phyloP scores from a whole-genome alignment of 106 monocot species.

The Phalaenopsis equestris region DNA sequence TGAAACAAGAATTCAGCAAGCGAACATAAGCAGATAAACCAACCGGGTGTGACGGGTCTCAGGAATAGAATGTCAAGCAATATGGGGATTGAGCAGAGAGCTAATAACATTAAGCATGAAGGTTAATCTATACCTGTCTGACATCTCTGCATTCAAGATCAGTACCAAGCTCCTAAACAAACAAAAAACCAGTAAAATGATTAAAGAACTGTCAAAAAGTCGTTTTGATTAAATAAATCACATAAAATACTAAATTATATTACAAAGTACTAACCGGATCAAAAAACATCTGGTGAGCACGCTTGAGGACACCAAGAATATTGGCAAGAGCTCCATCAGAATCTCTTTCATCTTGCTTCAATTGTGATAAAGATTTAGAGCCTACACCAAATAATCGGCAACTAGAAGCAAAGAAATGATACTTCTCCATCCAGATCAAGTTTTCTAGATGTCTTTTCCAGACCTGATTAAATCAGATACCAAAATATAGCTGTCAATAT shows the following conservation, averaged over 20 bases:
- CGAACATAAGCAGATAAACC: no score
- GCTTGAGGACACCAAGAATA: constrained; percentile 61
- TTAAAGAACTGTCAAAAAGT: neutral
- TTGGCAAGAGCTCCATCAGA: constrained; percentile 67
- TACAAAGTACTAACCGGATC: constrained; percentile 40
- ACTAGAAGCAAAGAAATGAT: constrained; percentile 90
- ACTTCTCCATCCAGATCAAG: constrained; percentile 89
- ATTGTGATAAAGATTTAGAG: constrained; percentile 48
- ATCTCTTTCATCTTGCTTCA: constrained; percentile 76
- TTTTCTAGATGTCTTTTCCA: constrained; percentile 89
- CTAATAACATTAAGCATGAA: neutral
- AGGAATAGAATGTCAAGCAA: neutral
- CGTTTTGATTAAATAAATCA: neutral
- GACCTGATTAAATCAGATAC: constrained; percentile 34
- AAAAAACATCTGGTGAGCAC: constrained; percentile 68
- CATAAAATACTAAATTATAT: neutral
- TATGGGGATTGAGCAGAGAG: neutral
- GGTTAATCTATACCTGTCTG: constrained; percentile 38
- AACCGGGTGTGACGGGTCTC: no score
- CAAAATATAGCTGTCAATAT: neutral
- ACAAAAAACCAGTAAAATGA: neutral
- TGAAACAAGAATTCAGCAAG: no score
- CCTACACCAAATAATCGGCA: constrained; percentile 40
- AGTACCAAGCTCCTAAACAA: constrained; percentile 26
- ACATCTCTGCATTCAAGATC: constrained; percentile 58